Conservation (phyloP, 2,329 filamentous ascomycete species). For the Colletotrichum neosansevieriae region DNA sequence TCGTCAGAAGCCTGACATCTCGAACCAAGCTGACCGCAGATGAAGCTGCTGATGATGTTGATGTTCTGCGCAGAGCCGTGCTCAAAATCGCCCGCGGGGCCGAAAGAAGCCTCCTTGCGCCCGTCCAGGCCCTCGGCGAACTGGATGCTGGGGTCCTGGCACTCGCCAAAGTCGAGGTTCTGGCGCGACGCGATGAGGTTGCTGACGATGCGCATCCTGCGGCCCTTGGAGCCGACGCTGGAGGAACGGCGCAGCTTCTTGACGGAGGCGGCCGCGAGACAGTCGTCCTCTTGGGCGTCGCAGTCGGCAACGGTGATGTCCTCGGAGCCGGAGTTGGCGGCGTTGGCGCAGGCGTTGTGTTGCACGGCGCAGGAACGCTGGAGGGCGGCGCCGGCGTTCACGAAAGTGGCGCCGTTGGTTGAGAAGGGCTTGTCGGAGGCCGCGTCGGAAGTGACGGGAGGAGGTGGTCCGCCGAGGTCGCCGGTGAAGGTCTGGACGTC, state of each 20-base stretch:
- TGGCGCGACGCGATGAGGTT: slow-evolving; percentile 8
- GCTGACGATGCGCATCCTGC: slow-evolving; percentile 41
- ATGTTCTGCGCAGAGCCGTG: slow-evolving; percentile 61
- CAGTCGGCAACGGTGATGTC: slow-evolving; percentile 55
- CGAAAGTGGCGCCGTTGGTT: slow-evolving; percentile 69
- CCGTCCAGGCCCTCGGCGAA: slow-evolving; percentile 64
- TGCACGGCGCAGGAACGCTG: slow-evolving; percentile 63
- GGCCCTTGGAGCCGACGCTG: slow-evolving; percentile 25
- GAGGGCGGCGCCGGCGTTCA: slow-evolving; percentile 59
- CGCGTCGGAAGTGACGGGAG: slow-evolving; percentile 54
- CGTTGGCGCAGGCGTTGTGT: slow-evolving; percentile 64
- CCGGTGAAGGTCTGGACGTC: slow-evolving; percentile 62
- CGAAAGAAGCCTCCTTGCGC: slow-evolving; percentile 58
- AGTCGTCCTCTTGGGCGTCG: slow-evolving; percentile 56
- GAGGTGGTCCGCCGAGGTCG: slow-evolving; percentile 55
- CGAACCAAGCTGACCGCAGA: slow-evolving; percentile 56
- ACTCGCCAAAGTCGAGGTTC: slow-evolving; percentile 58
- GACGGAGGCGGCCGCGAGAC: slow-evolving; percentile 46
- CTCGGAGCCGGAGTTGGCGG: slow-evolving; percentile 58
- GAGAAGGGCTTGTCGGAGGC: slow-evolving; percentile 56
- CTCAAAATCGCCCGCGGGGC: slow-evolving; percentile 58
- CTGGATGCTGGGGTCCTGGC: slow-evolving; percentile 60
- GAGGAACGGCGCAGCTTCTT: slow-evolving; percentile 38
- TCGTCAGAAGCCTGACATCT: slow-evolving; percentile 43
- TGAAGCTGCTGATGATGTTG: slow-evolving; percentile 59